Evolutionary conservation across 1,139 yeast species (phyloP), one percentile per base, ranked within the genome.

Genomic region (Pichia sp.): DNA sequence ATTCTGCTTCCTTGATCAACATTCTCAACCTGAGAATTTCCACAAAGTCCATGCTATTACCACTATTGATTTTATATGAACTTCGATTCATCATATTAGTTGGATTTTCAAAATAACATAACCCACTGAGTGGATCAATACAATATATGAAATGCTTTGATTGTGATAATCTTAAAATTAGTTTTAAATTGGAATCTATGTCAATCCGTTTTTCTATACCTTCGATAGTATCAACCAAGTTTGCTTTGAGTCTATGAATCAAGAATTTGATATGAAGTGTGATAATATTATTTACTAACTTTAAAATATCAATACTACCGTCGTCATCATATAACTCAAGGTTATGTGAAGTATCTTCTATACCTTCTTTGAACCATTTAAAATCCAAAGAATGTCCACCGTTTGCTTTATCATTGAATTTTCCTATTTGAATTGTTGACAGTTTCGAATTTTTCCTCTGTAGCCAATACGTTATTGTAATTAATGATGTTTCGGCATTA

Each of bases 401-500:
- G 10, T 31, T 31, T 5, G 36, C 33, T n/a, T 34, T 32, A 22
- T 65, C 58, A 34, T 64, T 68, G 50, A 75, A 74, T 18, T 83
- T 67, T 0, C 91, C 91, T 44, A 85, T 72, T 46, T 80, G 85
- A 28, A 85, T 71, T 38, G 63, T 71, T 44, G 69, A 76, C 60
- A 61, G 71, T 65, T 58, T 63, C 67, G 66, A 61, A 36, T 34
- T 39, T 67, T 64, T 61, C 59, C 66, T 63, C 38, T 67, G 63
- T 12, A 73, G 59, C 96, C 96, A 84, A 62, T 85, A 85, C 49
- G 77, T 75, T 7, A 86, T 68, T 3, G 74, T 60, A 15, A 86
- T 77, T 19, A 74, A 60, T 34, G 79, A 72, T 44, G 72, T 71
- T 30, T 79, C 84, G 1, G 84, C 72, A 47, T 74, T 76, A 54